Evolutionary conservation across 139 green algal genomes (phyloP).

Genomic region (Bryopsis sp.): DNA sequence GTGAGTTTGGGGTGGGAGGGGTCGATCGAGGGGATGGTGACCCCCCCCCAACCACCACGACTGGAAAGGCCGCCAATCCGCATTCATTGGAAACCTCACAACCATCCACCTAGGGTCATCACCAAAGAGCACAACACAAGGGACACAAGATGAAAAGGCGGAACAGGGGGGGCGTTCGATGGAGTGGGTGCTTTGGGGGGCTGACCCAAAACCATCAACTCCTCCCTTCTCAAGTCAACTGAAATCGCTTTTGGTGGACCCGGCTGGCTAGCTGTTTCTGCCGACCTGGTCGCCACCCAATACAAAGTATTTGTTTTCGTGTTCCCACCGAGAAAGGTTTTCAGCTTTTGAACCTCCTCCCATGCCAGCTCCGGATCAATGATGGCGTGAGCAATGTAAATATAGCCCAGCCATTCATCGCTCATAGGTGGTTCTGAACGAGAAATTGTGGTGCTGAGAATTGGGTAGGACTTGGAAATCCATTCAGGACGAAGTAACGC

Average conservation of each 20-base stretch:
- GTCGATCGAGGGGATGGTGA: no score
- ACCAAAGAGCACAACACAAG: no score
- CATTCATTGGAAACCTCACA: no score
- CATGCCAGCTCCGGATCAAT: constrained; percentile 5
- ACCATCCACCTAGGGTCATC: no score
- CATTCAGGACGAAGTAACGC: constrained; percentile 13
- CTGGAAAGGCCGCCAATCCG: no score
- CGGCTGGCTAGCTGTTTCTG: no score
- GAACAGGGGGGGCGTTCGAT: no score
- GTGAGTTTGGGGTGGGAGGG: no score
- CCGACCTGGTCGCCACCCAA: constrained; percentile 21
- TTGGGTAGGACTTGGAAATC: constrained; percentile 12
- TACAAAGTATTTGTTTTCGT: constrained; percentile 24
- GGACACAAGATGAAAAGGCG: no score
- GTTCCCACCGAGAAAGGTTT: constrained; percentile 21
- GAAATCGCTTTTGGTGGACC: neutral
- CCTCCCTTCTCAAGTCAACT: neutral
- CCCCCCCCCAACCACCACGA: no score
- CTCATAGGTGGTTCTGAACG: neutral
- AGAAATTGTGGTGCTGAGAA: constrained; percentile 17
- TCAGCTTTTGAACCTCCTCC: constrained; percentile 12
- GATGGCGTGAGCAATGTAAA: constrained; percentile 22
- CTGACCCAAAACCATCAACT: constrained; percentile 9
- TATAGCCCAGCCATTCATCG: constrained; percentile 21
- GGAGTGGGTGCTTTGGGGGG: no score